phyloP scores from a whole-genome alignment of 1,284 basidiomycete genomes.

The Microbotryum saponariae region DNA sequence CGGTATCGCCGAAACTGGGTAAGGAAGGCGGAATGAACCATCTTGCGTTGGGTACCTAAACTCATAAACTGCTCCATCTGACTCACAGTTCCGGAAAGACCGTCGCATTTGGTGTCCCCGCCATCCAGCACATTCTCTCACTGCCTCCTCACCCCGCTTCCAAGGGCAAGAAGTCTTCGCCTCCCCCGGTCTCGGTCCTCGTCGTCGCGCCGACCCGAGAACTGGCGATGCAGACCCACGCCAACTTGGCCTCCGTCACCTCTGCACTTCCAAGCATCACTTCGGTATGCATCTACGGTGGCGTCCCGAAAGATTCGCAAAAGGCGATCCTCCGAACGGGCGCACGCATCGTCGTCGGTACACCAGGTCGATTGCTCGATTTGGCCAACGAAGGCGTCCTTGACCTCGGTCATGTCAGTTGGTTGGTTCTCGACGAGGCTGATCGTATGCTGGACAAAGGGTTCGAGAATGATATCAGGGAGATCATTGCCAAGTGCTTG shows the following conservation, averaged over 20 bases:
- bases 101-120: conserved; percentile 89
- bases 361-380: conserved; percentile 87
- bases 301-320: conserved; percentile 81
- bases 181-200: conserved; percentile 58
- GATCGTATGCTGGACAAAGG: conserved; percentile 98
- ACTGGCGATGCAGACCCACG: conserved; percentile 88
- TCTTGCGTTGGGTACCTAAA: background rate
- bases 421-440: conserved; percentile 93
- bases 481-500: conserved; percentile 70
- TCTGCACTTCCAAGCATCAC: conserved; percentile 60
- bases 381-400: conserved; percentile 75
- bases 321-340: conserved; percentile 53
- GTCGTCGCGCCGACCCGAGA: conserved; percentile 91
- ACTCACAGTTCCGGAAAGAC: conserved; percentile 65
- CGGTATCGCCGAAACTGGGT: conserved; percentile 96
- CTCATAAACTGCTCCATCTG: background rate
- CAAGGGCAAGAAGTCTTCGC: conserved; percentile 36
- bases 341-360: conserved; percentile 79
- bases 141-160: conserved; percentile 24
- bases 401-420: conserved; percentile 73
- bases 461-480: conserved; percentile 95
- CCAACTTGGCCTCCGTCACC: conserved; percentile 71
- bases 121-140: conserved; percentile 60
- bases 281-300: conserved; percentile 84
- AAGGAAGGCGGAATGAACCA: conserved; percentile 42